phyloP scores from a whole-genome alignment of 306 rosid species.

The Ceratonia siliqua region DNA sequence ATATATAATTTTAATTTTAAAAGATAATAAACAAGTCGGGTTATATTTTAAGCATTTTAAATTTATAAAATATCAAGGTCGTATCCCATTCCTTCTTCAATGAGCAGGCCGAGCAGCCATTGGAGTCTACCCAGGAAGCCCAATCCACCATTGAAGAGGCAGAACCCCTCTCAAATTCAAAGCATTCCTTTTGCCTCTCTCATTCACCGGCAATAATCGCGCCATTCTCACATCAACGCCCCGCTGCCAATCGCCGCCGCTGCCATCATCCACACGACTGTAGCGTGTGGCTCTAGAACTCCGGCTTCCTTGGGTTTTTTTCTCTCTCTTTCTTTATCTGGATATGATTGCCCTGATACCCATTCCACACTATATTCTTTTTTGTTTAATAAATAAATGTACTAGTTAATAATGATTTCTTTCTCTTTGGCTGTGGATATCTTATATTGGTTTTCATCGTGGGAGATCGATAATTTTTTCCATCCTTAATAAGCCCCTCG shows the following conservation, averaged over 20 bases:
- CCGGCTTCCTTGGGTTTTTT: conserved; percentile 12
- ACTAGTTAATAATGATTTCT: conserved; percentile 4
- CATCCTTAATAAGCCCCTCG: not conserved
- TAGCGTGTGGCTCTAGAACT: not conserved
- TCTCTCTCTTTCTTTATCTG: not conserved
- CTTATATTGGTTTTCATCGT: not conserved
- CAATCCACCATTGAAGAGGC: no score
- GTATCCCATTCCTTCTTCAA: no score
- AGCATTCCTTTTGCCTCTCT: no score
- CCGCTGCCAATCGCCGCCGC: not conserved
- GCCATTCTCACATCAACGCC: no score
- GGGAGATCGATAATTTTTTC: conserved; percentile 9
- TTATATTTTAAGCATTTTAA: no score
- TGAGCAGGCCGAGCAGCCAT: no score
- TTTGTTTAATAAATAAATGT: not conserved
- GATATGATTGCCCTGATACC: not conserved
- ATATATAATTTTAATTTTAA: no score
- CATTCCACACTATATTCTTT: not conserved
- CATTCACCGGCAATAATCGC: no score
- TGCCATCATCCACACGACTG: not conserved
- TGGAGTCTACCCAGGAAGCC: no score
- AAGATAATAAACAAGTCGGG: no score
- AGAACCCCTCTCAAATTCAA: no score
- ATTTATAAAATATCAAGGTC: no score
- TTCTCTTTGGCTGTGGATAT: not conserved